Base-by-base conservation (phyloP, 108 stramenopile species). In the Nitzschia sp. region DNA sequence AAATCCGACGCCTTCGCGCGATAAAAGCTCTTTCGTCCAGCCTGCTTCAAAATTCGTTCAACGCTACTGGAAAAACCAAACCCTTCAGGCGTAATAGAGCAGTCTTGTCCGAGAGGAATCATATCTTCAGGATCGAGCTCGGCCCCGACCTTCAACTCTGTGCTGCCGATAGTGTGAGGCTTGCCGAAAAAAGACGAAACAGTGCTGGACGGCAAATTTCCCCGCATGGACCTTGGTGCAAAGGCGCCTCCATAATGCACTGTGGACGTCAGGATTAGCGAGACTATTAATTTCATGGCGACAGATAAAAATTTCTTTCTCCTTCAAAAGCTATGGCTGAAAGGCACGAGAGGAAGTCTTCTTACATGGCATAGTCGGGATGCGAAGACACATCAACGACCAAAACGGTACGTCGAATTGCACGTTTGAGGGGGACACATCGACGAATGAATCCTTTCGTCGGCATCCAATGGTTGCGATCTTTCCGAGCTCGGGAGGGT, bases 1-100 rank as follows among this genome's bases (percentile, higher is more conserved):
- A 60, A 34, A 28, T 91, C 88, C 13, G 82, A 75, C n/a, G 60
- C 81, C 21, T 56, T 64, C 23, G 88, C 89, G n/a, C 62, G 74
- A 64, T 84, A 80, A 70, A 78, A 95, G 58, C 48, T 54, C 11
- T 51, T 54, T 23, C 81, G 77, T 30, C 49, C 42, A 3, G 83
- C 51, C 3, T 58, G n/a, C 54, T 84, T 79, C 31, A 90, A 54
- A 26, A 95, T 78, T 25, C 94, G 79, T 11, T 46, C 51, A 31
- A 81, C 66, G 19, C 86, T 71, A 34, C 79, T 69, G 24, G 90
- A 87, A 62, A 95, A 95, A 27, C 94, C 94, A 60, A 57, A 92
- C 54, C 94, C 94, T 66, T 86, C 86, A 11, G 91, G 94, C 11
- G 86, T 88, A 64, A 91, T 77, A n/a, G 38, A 47, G 34, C 23